Evolutionary conservation across 371 early-diverging fungal species (phyloP).

Genomic region (Mortierella sp.): DNA sequence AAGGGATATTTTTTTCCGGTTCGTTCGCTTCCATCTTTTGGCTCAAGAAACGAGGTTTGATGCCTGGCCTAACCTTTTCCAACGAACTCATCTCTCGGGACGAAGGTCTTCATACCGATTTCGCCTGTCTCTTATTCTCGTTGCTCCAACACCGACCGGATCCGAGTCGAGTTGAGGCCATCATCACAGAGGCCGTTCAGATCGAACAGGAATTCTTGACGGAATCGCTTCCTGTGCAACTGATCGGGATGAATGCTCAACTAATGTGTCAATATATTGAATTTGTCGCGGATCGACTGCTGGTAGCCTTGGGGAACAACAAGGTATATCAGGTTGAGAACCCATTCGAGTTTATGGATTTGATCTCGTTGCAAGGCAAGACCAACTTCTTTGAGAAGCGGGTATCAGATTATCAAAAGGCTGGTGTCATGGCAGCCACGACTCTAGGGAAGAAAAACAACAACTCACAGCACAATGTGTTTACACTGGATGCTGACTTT

Average conservation of each 20-base stretch:
- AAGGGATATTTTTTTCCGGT: slow-evolving; percentile 99
- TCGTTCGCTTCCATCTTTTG: slow-evolving; percentile 99
- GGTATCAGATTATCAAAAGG: slow-evolving; percentile 98
- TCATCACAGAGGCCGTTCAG: slow-evolving; percentile 92
- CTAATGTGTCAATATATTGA: slow-evolving; percentile 99
- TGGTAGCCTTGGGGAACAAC: slow-evolving; percentile 86
- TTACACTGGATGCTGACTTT: slow-evolving; percentile 83
- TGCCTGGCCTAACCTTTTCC: slow-evolving; percentile 99
- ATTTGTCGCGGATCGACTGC: slow-evolving; percentile 98
- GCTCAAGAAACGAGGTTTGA: slow-evolving; percentile 99
- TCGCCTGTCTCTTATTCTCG: slow-evolving; percentile 96
- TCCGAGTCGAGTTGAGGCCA: slow-evolving; percentile 69
- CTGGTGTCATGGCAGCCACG: slow-evolving; percentile 88
- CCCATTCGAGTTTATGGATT: slow-evolving; percentile 99
- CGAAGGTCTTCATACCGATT: slow-evolving; percentile 99
- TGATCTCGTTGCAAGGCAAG: slow-evolving; percentile 98
- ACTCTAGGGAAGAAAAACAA: no score
- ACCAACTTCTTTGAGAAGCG: slow-evolving; percentile 99
- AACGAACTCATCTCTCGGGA: slow-evolving; percentile 99
- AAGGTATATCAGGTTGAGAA: slow-evolving; percentile 91
- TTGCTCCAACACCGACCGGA: slow-evolving; percentile 83
- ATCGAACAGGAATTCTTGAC: slow-evolving; percentile 97
- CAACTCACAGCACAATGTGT: slow-evolving; percentile 20
- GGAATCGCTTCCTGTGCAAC: slow-evolving; percentile 90
- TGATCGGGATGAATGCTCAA: slow-evolving; percentile 98